phyloP scores from a whole-genome alignment of 495 filamentous ascomycete species.

The Podospora sp. region DNA sequence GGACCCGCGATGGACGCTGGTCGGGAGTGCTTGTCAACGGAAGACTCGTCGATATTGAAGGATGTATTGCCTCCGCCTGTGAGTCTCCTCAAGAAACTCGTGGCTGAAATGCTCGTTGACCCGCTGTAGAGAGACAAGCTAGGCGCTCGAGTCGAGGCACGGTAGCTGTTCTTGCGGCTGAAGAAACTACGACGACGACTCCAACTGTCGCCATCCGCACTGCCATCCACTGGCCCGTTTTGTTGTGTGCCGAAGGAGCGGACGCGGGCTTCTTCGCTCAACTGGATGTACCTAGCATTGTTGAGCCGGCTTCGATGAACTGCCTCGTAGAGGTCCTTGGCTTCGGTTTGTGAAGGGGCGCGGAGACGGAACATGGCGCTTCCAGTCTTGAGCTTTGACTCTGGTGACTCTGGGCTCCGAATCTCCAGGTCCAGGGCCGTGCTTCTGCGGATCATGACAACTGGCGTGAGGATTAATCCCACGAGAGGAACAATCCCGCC shows the following conservation, averaged over 20 bases:
- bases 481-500: conserved; percentile 61
- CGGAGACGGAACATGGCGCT: conserved; percentile 66
- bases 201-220: conserved; percentile 42
- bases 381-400: conserved; percentile 76
- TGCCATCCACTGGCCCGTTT: conserved; percentile 32
- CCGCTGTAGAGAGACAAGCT: conserved; percentile 46
- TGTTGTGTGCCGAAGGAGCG: conserved; percentile 51
- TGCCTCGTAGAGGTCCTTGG: conserved; percentile 74
- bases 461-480: conserved; percentile 80
- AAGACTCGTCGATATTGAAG: conserved; percentile 74
- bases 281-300: conserved; percentile 84
- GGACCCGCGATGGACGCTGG: conserved; percentile 53
- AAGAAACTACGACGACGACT: conserved; percentile 54
- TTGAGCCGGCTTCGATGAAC: conserved; percentile 83
- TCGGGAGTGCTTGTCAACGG: conserved; percentile 50
- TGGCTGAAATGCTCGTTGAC: conserved; percentile 66
- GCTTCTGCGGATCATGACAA: conserved; percentile 83
- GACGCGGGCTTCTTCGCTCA: conserved; percentile 64
- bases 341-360: conserved; percentile 74
- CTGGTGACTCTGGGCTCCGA: conserved; percentile 75
- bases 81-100: conserved; percentile 68
- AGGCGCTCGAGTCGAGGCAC: conserved; percentile 56
- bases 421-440: conserved; percentile 94
- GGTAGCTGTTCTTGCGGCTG: conserved; percentile 62
- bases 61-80: conserved; percentile 56